A percentile compares a stretch with the other conserved stretches of the same genome.
Conservation (phyloP, 768 basidiomycete genomes). For the Candolleomyces eurysporus region DNA sequence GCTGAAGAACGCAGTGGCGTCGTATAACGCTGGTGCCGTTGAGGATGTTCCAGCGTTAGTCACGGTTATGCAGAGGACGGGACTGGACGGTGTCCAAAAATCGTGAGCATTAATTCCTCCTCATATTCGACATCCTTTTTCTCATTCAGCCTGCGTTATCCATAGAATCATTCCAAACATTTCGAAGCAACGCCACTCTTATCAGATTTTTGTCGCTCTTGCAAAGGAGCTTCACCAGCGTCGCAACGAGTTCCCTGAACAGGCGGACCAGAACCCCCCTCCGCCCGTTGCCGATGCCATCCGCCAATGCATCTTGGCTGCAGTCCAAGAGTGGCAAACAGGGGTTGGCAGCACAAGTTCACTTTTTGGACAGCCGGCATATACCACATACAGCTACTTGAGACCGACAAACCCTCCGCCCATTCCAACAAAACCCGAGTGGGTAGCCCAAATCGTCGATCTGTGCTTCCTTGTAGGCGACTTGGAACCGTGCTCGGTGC, state of each 20-base stretch:
- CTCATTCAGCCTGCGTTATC: too few species aligned
- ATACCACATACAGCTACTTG: not conserved
- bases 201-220: conserved; percentile 11
- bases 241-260: conserved; percentile 7
- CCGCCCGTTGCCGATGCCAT: not conserved
- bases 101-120: too few species aligned
- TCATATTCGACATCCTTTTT: too few species aligned
- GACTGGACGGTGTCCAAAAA: too few species aligned
- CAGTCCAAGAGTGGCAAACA: not conserved
- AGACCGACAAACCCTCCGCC: not conserved
- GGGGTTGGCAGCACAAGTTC: too few species aligned
- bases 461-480: not conserved
- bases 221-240: conserved; percentile 19
- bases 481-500: not conserved
- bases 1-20: too few species aligned
- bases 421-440: not conserved
- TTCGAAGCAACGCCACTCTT: too few species aligned
- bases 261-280: not conserved
- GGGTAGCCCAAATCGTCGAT: not conserved
- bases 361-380: too few species aligned
- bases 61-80: too few species aligned
- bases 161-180: too few species aligned
- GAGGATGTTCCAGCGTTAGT: too few species aligned
- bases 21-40: too few species aligned
- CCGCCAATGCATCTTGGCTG: not conserved